Percentiles rank a stretch among this genome's conserved stretches.
These are phyloP conservation scores for Carex myosuroides DNA, from an alignment of 176 grass and related monocot genomes.

Conservation along the genomic window DNA sequence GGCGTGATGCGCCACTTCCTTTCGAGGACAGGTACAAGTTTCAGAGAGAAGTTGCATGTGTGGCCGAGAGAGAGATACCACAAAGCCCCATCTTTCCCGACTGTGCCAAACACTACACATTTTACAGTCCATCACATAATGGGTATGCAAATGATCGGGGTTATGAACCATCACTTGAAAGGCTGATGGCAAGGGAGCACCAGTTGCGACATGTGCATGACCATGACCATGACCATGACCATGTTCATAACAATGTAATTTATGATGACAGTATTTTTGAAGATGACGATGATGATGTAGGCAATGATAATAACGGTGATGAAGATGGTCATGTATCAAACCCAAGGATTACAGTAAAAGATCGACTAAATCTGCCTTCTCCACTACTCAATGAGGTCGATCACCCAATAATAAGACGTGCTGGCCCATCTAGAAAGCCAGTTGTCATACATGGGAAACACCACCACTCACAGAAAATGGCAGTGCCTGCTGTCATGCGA, in stretches of 20 bases:
- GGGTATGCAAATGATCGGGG: slow-evolving; percentile 28
- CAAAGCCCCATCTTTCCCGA: slow-evolving; percentile 31
- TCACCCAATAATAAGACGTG: slow-evolving; percentile 12
- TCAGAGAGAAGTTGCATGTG: slow-evolving; percentile 31
- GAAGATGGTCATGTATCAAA: slow-evolving; percentile 12
- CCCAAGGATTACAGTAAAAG: slow-evolving; percentile 52
- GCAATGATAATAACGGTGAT: slow-evolving; percentile 35
- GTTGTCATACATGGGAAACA: slow-evolving; percentile 19
- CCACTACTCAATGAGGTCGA: slow-evolving; percentile 20
- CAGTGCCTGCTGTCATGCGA: slow-evolving; percentile 25
- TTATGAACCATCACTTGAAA: slow-evolving; percentile 32
- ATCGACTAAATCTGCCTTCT: slow-evolving; percentile 32
- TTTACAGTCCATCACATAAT: slow-evolving; percentile 16
- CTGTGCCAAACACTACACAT: slow-evolving; percentile 19
- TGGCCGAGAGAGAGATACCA: slow-evolving; percentile 40
- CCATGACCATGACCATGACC: neutral
- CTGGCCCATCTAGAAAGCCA: slow-evolving; percentile 24
- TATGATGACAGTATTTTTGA: slow-evolving; percentile 23
- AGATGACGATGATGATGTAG: slow-evolving; percentile 32
- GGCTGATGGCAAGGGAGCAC: slow-evolving; percentile 13
- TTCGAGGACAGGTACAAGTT: slow-evolving; percentile 28
- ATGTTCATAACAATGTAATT: neutral
- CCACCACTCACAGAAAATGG: slow-evolving; percentile 28
- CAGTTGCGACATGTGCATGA: slow-evolving; percentile 3
- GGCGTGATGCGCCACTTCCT: slow-evolving; percentile 1